A percentile compares a stretch with the other conserved stretches of the same genome.
Conservation (phyloP, 2,329 filamentous ascomycete species). For the Microcyclosporella mali region DNA sequence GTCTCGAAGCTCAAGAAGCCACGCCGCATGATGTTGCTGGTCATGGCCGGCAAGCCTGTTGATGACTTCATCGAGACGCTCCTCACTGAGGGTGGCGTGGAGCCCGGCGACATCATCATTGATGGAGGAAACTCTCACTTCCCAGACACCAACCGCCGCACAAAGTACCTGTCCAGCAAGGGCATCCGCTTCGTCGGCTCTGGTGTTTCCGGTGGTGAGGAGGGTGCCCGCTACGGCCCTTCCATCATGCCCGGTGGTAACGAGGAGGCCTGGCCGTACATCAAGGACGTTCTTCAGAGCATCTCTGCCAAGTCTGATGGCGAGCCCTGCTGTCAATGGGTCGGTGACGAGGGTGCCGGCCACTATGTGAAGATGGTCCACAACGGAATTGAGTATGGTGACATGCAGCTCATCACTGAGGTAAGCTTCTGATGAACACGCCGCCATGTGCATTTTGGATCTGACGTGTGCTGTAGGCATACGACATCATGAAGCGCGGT, state of each 20-base stretch:
- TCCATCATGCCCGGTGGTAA: constrained; percentile 99
- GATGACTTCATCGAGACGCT: constrained; percentile 98
- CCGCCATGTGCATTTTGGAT: neutral
- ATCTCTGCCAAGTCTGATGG: constrained; percentile 96
- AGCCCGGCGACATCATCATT: constrained; percentile 94
- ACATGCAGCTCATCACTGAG: constrained; percentile 99
- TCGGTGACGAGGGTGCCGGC: constrained; percentile 97
- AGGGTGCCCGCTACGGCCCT: constrained; percentile 95
- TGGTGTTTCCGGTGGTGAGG: constrained; percentile 98
- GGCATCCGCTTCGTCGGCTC: constrained; percentile 92
- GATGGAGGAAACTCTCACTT: constrained; percentile 99
- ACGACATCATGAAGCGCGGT: constrained; percentile 99
- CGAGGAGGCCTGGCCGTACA: constrained; percentile 94
- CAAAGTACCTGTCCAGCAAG: constrained; percentile 78
- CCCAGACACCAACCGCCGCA: constrained; percentile 97
- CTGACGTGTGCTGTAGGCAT: constrained; percentile 58
- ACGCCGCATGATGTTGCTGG: constrained; percentile 94
- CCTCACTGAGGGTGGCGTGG: constrained; percentile 59
- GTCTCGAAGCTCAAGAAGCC: constrained; percentile 94
- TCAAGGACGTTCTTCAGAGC: constrained; percentile 98
- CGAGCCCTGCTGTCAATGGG: constrained; percentile 99
- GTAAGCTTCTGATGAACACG: constrained; percentile 46
- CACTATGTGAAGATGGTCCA: constrained; percentile 99
- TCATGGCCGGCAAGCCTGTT: constrained; percentile 96
- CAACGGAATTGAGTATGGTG: constrained; percentile 99